Base-by-base conservation (phyloP, 495 filamentous ascomycete species). In the Talaromyces adpressus region DNA sequence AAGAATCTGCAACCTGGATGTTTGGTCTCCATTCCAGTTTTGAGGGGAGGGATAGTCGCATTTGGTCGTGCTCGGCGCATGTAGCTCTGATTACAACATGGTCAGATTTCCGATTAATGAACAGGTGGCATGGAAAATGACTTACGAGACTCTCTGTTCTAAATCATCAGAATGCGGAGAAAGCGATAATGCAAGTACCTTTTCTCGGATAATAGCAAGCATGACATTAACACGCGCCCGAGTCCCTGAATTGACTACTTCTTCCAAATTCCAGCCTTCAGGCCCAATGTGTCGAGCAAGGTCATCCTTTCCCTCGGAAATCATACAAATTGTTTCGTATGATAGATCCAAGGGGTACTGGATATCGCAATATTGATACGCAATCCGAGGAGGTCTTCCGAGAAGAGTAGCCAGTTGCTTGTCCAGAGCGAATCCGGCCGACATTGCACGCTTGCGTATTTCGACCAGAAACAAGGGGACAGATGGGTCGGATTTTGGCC, bases 151-250 rank as follows among this genome's bases (percentile, higher is more conserved):
- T 62, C 22, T 63, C 22, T 34, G 51, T 18, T 20, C 41, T 22
- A 49, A 12, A 34, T 64, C 57, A 11, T 63, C 65, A 11, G 58
- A 36, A 12, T 64, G 60, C 30, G 67, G 70, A 2, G 77, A 73
- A 4, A 84, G 66, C 18, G 80, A 77, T 25, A 83, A 73, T 39
- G 80, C 73, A 14, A 85, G 72, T 29, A 84, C 75, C 32, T 83
- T 78, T 62, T 84, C 82, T 2, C 74, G 68, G 1, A 83, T 70
- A 2, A 68, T 57, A 1, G 74, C 68, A 22, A 82, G 67, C 16
- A 77, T 68, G 8, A 75, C 65, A 39, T 77, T 75, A 3, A 78
- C 74, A 16, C 82, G 72, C n/a, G 74, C 64, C 52, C 70, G 71
- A 2, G 78, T 76, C 16, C 69, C 71, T 18, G 70, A 59, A 73